phyloP scores from a whole-genome alignment of 148 eudicot genomes.

The Fallopia convolvulus region DNA sequence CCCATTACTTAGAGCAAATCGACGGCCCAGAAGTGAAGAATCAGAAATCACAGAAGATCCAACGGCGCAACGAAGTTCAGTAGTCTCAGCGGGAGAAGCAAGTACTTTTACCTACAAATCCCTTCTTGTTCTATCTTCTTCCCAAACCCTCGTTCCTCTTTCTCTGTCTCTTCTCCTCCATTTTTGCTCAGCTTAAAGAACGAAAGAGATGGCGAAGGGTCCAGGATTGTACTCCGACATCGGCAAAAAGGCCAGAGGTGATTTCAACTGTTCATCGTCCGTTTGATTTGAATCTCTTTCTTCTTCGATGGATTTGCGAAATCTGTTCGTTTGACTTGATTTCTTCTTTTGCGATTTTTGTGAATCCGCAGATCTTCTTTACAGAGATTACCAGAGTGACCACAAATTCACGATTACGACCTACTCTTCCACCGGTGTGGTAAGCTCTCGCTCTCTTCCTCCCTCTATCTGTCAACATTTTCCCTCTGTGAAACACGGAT shows the following conservation, averaged over 20 bases:
- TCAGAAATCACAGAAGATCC: not conserved
- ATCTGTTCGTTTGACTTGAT: not conserved
- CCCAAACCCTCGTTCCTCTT: slow-evolving; percentile 1
- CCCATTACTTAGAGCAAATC: not conserved
- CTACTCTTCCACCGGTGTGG: slow-evolving; percentile 70
- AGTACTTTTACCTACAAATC: not conserved
- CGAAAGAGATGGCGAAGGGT: slow-evolving; percentile 54
- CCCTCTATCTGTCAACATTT: not conserved
- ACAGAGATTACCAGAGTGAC: slow-evolving; percentile 72
- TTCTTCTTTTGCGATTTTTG: not conserved
- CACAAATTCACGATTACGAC: slow-evolving; percentile 70
- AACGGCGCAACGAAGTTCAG: not conserved
- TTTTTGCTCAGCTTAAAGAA: not conserved
- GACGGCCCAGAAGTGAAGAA: not conserved
- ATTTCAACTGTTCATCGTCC: slow-evolving; percentile 5
- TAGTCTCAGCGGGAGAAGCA: not conserved
- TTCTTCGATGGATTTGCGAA: not conserved
- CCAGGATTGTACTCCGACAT: slow-evolving; percentile 79
- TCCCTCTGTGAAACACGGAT: not conserved
- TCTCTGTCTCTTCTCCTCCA: not conserved
- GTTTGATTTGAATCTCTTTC: not conserved
- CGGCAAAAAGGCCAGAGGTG: slow-evolving; percentile 67
- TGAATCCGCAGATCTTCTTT: slow-evolving; percentile 47
- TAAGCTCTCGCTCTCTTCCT: slow-evolving; percentile 31
- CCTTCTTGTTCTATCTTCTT: slow-evolving; percentile 1